These are phyloP conservation scores for Debaryomyces fabryi DNA, from an alignment of 1,139 yeast genomes.

Conservation along the genomic window DNA sequence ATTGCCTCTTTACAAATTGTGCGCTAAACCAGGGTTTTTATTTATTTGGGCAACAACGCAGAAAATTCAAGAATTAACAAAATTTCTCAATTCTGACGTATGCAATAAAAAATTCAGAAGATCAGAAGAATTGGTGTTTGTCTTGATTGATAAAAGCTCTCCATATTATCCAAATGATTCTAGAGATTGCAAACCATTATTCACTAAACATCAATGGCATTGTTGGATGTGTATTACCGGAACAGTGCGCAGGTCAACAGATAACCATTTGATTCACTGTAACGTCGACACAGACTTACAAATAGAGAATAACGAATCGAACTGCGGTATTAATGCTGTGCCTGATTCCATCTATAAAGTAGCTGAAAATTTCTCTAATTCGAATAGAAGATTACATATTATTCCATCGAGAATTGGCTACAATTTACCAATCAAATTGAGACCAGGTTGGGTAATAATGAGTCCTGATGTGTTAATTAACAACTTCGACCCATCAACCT, in stretches of 20 bases:
- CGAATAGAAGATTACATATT: conserved; percentile 80
- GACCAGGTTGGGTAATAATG: conserved; percentile 91
- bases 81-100: conserved; percentile 54
- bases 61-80: conserved; percentile 64
- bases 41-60: conserved; percentile 86
- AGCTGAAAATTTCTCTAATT: conserved; percentile 87
- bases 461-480: conserved; percentile 80
- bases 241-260: conserved; percentile 83
- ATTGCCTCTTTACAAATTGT: conserved; percentile 71
- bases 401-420: conserved; percentile 71
- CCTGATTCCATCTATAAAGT: conserved; percentile 79
- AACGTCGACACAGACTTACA: conserved; percentile 88
- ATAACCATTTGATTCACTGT: conserved; percentile 84
- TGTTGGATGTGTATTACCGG: conserved; percentile 98
- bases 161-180: conserved; percentile 56
- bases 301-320: conserved; percentile 39
- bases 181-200: conserved; percentile 24
- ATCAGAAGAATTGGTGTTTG: conserved; percentile 81
- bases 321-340: conserved; percentile 39
- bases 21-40: conserved; percentile 83
- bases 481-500: conserved; percentile 54
- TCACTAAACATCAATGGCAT: conserved; percentile 74
- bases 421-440: conserved; percentile 62
- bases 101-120: conserved; percentile 83
- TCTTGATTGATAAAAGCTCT: conserved; percentile 60